Evolutionary conservation across 2,329 filamentous ascomycete genomes (phyloP).

Genomic region (Aspergillus luchuensis): DNA sequence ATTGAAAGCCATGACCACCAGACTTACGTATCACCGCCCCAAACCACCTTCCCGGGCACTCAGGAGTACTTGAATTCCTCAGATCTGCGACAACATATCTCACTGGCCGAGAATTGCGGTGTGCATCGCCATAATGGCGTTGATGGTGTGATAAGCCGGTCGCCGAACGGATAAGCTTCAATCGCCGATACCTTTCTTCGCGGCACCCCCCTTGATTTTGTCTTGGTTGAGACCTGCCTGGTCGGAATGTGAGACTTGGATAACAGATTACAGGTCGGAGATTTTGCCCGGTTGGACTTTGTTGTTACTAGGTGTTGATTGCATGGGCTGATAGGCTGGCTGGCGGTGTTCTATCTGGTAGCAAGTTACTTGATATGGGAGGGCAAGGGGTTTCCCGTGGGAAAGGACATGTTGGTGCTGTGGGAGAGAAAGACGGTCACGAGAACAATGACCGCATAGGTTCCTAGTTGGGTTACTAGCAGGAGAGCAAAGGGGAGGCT

Average conservation of each 20-base stretch:
- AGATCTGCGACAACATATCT: background rate
- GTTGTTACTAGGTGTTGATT: background rate
- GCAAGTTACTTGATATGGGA: background rate
- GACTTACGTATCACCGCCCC: too few species aligned
- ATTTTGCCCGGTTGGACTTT: background rate
- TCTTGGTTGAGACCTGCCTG: background rate
- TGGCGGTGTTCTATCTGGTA: background rate
- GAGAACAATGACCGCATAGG: background rate
- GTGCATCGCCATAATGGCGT: conserved; percentile 6
- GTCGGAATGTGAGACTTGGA: background rate
- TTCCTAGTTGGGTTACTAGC: background rate
- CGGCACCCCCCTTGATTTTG: background rate
- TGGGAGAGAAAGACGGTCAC: background rate
- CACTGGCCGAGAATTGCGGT: conserved; percentile 4
- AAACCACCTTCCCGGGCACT: too few species aligned
- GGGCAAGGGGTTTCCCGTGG: background rate
- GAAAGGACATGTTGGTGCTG: background rate
- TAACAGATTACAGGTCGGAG: background rate
- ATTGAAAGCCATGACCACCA: too few species aligned
- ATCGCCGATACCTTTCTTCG: background rate
- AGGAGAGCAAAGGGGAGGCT: background rate
- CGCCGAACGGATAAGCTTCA: background rate
- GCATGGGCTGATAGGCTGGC: background rate
- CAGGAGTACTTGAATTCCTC: too few species aligned
- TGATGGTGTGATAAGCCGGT: conserved; percentile 6